Evolutionary conservation across 2,329 filamentous ascomycete genomes (phyloP).

Genomic region (Penicillium corylophilum): DNA sequence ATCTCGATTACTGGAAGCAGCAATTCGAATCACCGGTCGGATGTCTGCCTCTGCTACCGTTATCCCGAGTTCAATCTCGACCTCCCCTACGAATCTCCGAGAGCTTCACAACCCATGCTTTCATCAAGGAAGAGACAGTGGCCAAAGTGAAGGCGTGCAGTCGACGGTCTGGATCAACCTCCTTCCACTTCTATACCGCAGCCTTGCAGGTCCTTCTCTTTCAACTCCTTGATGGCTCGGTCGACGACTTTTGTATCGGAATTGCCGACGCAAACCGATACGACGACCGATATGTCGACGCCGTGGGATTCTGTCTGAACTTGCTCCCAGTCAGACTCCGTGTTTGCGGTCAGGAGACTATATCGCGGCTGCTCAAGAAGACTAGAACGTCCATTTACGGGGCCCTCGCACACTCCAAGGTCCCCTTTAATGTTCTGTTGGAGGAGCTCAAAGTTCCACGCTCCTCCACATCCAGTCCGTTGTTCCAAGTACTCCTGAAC

Average conservation of each 20-base stretch:
- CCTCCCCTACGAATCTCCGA: not conserved
- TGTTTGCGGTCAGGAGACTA: constrained; percentile 17
- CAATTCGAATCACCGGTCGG: not conserved
- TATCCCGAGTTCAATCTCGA: not conserved
- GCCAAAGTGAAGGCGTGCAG: constrained; percentile 9
- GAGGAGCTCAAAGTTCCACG: constrained; percentile 40
- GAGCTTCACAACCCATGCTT: not conserved
- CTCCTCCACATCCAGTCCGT: constrained; percentile 38
- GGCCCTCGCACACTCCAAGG: constrained; percentile 42
- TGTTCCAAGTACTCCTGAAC: constrained; percentile 52
- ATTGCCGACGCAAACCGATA: constrained; percentile 40
- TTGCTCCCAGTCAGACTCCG: constrained; percentile 42
- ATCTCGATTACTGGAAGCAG: not conserved
- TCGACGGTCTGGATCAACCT: no score
- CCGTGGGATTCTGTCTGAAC: constrained; percentile 42
- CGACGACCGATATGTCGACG: constrained; percentile 25
- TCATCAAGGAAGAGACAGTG: constrained; percentile 11
- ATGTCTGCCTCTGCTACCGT: not conserved
- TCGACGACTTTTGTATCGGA: constrained; percentile 42
- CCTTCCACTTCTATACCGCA: constrained; percentile 40
- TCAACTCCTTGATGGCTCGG: constrained; percentile 21
- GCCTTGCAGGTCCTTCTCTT: constrained; percentile 33
- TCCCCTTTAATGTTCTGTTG: constrained; percentile 52
- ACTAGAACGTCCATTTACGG: constrained; percentile 17
- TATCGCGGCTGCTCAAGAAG: not conserved